Evolutionary conservation across 106 monocot species (phyloP), one percentile per base, ranked within the genome.

Genomic region (Xerophyta viscosa): DNA sequence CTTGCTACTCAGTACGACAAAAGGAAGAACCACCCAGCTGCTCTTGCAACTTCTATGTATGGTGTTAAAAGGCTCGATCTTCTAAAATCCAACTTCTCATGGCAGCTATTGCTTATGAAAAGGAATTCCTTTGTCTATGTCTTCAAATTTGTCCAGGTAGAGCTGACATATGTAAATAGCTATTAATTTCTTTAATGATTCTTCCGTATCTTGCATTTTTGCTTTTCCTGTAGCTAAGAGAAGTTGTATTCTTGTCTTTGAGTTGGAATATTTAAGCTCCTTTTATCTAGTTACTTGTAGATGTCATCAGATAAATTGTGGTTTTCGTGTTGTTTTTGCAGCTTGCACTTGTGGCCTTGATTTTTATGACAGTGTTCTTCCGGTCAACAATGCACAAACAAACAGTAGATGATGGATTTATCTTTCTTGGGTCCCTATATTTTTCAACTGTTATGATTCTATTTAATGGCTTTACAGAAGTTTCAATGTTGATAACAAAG

Each of bases 401-500:
- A 17, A 73, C 82, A 42, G 49, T 86, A 52, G 90, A 98, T 77
- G 98, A 98, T 74, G 98, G 98, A 44, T 77, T 83, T 74, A 24
- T 82, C 39, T 98, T 74, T 78, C 86, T 90, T 50, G 98, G 86
- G 6, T 81, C 86, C 17, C 31, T 98, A 24, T 98, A 98, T 71
- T 98, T 98, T 65, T 70, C 74, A 33, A 80, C 77, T 44, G 57
- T 98, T 53, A 98, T 98, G 86, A 90, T 98, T 59, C 61, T 98
- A 8, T 98, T 98, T 48, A 98, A 90, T 67, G 98, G 98, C 46
- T 98, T 98, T 54, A 98, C 98, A 4, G 98, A 98, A 79, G 98
- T 98, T 67, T 71, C 90, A 57, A 56, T 98, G 66, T 39, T 98
- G 63, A 73, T 98, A 46, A 66, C 77, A 50, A 98, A 90, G 58